Base-by-base conservation (phyloP, 148 eudicot genomes). In the Vaccinium vitisidaea region DNA sequence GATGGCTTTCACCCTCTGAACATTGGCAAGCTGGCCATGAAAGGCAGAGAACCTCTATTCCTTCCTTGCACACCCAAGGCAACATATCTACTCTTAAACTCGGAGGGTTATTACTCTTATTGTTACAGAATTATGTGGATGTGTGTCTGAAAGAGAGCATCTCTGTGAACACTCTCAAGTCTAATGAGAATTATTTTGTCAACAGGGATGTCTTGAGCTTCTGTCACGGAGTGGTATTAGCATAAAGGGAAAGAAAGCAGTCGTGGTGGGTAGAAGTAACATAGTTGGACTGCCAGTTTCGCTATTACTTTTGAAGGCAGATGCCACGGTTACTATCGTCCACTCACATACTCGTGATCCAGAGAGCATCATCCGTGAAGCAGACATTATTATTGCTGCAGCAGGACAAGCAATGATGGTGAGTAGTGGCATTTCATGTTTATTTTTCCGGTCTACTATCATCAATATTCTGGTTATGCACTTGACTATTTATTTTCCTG, bases 1-100 rank as follows among this genome's bases (percentile, higher is more conserved):
- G 99, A 97, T 89, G 99, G 99, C 19, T 97, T 97, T 91, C 99
- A 97, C 89, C 99, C 99, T 82, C 88, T 97, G 83, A 97, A 97
- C 92, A 95, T 97, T 77, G 99, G 99, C 82, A 97, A 95, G 85
- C 95, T 97, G 83, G 99, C 99, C 73, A 97, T 97, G 99, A 97
- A 97, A 94, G 98, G 98, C 90, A 92, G 99, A 91, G 94, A 93
- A n/a, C 99, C 99, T 82, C 90, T 97, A 52, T 95, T 95, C 84
- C 88, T 90, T 87, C 98, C 99, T 53, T 97, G 99, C 91, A 97
- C 98, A 53, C 98, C 99, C 25, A 97, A 95, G 98, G 99, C 90
- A 84, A 79, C 83, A 39, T 39, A 76, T 75, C 74, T 23, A 9
- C 84, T 88, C 90, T 89, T 73, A 90, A 87, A 86, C 88, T 69